Conservation (phyloP, 1,139 yeast species). For the Kodamaea ohmeri region DNA sequence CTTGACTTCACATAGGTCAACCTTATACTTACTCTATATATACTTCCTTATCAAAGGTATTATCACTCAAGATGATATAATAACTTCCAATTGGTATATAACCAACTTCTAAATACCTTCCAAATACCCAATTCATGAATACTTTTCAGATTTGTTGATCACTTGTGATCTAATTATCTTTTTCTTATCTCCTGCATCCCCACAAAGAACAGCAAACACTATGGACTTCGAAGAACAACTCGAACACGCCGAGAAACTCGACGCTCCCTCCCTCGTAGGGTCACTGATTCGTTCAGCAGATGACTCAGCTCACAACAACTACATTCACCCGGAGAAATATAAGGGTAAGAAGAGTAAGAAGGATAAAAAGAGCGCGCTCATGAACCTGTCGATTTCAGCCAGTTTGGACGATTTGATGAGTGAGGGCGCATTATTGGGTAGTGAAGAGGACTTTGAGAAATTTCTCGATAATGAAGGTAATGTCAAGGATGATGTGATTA, state of each 20-base stretch:
- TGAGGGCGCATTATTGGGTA: constrained; percentile 60
- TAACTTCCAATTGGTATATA: too few relatives aligned
- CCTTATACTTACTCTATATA: too few relatives aligned
- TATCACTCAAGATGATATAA: too few relatives aligned
- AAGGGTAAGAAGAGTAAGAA: constrained; percentile 19
- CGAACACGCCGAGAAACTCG: constrained; percentile 53
- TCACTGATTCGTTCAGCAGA: constrained; percentile 53
- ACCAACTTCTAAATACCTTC: too few relatives aligned
- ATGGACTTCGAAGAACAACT: constrained; percentile 59
- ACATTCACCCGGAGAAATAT: constrained; percentile 48
- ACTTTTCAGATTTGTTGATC: too few relatives aligned
- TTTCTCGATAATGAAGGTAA: constrained; percentile 53
- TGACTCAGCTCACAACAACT: constrained; percentile 46
- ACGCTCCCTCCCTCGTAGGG: constrained; percentile 58
- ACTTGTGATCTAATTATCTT: neutral
- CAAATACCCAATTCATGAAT: too few relatives aligned
- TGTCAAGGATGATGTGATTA: constrained; percentile 45
- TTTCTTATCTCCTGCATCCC: constrained; percentile 6
- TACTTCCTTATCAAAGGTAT: too few relatives aligned
- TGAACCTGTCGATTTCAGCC: constrained; percentile 34
- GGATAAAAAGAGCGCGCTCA: constrained; percentile 17
- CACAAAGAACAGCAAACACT: constrained; percentile 5
- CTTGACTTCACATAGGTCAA: too few relatives aligned
- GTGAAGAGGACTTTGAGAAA: constrained; percentile 53
- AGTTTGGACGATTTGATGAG: constrained; percentile 55